Conservation (phyloP, 257 asterid genomes). For the Apocynum venetum region DNA sequence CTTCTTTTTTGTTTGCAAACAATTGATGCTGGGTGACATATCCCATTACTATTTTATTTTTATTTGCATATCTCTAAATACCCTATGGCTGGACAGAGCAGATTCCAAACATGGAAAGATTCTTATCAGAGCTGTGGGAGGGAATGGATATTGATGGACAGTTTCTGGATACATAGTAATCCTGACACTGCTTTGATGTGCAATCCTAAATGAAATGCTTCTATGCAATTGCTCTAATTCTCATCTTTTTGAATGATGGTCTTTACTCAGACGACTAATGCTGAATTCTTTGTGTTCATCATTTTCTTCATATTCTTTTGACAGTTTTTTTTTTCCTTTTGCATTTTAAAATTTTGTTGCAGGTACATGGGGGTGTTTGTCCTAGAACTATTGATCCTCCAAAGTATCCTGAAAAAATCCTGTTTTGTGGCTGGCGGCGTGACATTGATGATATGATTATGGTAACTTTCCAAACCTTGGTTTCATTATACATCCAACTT, state of each 20-base stretch:
- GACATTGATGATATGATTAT: conserved; percentile 97
- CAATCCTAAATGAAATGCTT: conserved; percentile 1
- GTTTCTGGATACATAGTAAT: background rate
- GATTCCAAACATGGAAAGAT: background rate
- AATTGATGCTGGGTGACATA: background rate
- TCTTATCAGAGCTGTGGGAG: background rate
- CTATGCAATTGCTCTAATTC: background rate
- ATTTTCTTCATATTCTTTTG: background rate
- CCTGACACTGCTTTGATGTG: background rate
- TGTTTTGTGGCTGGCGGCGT: conserved; percentile 98
- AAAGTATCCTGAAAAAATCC: conserved; percentile 80
- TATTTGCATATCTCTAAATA: background rate
- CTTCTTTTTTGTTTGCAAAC: background rate
- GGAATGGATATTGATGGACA: background rate
- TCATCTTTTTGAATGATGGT: background rate
- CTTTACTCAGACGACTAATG: background rate
- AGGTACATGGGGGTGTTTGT: conserved; percentile 61
- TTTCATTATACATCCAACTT: too few relatives aligned
- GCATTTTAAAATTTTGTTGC: conserved; percentile 25
- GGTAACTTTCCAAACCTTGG: conserved; percentile 36
- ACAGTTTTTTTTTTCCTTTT: background rate
- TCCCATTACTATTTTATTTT: background rate
- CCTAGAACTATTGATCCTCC: conserved; percentile 80
- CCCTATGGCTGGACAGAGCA: background rate
- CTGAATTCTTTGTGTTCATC: background rate